These are phyloP conservation scores for Fusarium devonianum DNA, from an alignment of 2,329 filamentous ascomycete species.

Conservation along the genomic window DNA sequence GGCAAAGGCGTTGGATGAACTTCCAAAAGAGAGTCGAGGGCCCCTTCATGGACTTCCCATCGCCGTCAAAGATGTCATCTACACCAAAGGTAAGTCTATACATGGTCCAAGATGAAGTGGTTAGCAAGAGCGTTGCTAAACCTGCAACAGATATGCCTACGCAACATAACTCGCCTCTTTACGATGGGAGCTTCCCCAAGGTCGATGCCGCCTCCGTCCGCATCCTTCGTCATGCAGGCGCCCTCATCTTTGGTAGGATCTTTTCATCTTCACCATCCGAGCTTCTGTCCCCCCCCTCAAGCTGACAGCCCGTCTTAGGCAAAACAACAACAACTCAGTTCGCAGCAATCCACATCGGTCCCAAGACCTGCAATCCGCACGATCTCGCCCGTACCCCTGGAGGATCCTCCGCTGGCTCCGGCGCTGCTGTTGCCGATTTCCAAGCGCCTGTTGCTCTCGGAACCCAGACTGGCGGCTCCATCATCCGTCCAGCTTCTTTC, in stretches of 20 bases:
- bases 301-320: slow-evolving; percentile 15
- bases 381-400: slow-evolving; percentile 70
- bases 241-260: slow-evolving; percentile 57
- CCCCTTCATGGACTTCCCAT: slow-evolving; percentile 65
- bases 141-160: slow-evolving; percentile 61
- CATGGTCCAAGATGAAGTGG: too few species aligned
- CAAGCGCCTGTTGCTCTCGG: slow-evolving; percentile 68
- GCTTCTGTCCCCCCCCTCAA: too few species aligned
- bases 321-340: slow-evolving; percentile 67
- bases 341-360: slow-evolving; percentile 61
- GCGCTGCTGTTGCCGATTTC: slow-evolving; percentile 70
- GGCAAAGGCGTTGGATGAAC: slow-evolving; percentile 58
- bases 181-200: slow-evolving; percentile 52
- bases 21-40: slow-evolving; percentile 57
- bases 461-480: slow-evolving; percentile 72
- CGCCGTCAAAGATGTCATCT: slow-evolving; percentile 67
- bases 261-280: not conserved
- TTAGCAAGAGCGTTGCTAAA: too few species aligned
- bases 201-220: slow-evolving; percentile 62
- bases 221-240: slow-evolving; percentile 62
- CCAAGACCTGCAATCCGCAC: slow-evolving; percentile 68
- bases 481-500: slow-evolving; percentile 70
- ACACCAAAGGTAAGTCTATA: slow-evolving; percentile 59
- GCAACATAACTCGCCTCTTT: slow-evolving; percentile 62
- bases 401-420: slow-evolving; percentile 73